Evolutionary conservation across 1,284 basidiomycete genomes (phyloP), one percentile per base, ranked within the genome.

Genomic region (Pseudozyma sp.): DNA sequence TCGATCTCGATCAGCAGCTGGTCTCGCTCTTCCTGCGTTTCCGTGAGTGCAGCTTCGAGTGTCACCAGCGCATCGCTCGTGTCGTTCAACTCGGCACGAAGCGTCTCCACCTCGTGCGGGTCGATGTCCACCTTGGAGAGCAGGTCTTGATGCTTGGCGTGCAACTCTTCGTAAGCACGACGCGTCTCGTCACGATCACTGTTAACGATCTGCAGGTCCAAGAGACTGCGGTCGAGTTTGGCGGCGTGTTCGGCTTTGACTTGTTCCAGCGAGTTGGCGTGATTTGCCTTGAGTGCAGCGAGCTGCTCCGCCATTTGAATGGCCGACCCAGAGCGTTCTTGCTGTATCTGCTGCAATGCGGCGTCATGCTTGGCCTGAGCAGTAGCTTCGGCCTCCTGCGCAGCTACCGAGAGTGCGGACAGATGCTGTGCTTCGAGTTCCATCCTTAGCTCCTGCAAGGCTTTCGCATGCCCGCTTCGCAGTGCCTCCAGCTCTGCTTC

Each of bases 81-180:
- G 36, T 85, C 82, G 59, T 83, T 78, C 43, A 86, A 65, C 62
- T 86, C 85, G 7, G 60, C 61, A 1, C 90, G 90, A 74, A 92
- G 90, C 5, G 91, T 91, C 21, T 89, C 90, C 77, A 93, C 90
- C 77, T 91, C 88, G 48, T 77, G 72, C 9, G 74, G 78, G 44
- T 81, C 78, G 16, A 79, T 56, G 34, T 75, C 72, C 7, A 60
- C 11, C 64, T 66, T 67, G 47, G 61, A 52, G n/a, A 77, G 54
- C 40, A 71, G 49, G 9, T 70, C 67, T 45, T 61, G 48, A 53
- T 78, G 72, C 59, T 64, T 67, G 36, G 50, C 59, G 21, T 76
- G 59, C 52, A 80, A 67, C 53, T 73, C 71, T 34, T 72, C 76
- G 70, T 72, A 72, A 8, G 73, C 72, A 5, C 59, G 62, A 16